Evolutionary conservation across 2,329 filamentous ascomycete species (phyloP).

Genomic region (Esteya vermicola): DNA sequence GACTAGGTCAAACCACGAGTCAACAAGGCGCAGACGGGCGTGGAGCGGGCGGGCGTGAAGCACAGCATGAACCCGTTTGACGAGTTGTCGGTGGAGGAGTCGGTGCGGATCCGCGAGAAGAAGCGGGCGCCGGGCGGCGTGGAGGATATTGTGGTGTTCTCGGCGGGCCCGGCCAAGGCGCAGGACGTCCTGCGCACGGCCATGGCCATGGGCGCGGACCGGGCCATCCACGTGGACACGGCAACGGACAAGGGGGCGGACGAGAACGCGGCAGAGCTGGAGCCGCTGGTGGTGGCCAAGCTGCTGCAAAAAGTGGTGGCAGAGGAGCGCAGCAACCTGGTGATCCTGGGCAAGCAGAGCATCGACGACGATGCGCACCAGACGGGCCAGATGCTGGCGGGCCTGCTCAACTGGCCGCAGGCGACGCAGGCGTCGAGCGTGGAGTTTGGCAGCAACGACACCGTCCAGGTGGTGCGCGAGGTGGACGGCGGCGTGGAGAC

Average conservation of each 20-base stretch:
- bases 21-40: slow-evolving; percentile 64
- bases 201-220: slow-evolving; percentile 97
- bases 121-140: slow-evolving; percentile 59
- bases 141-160: slow-evolving; percentile 82
- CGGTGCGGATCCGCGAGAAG: slow-evolving; percentile 85
- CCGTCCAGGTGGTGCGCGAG: slow-evolving; percentile 70
- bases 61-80: slow-evolving; percentile 99
- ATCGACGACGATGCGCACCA: slow-evolving; percentile 94
- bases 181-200: slow-evolving; percentile 84
- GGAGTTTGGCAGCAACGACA: slow-evolving; percentile 55
- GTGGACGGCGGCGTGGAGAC: slow-evolving; percentile 95
- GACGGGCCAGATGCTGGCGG: slow-evolving; percentile 97
- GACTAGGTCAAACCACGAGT: slow-evolving; percentile 59
- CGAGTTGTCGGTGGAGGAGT: slow-evolving; percentile 94
- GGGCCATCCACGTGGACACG: slow-evolving; percentile 73
- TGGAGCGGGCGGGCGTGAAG: slow-evolving; percentile 88
- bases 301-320: slow-evolving; percentile 67
- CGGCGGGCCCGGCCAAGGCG: slow-evolving; percentile 75
- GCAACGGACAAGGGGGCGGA: slow-evolving; percentile 45
- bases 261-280: slow-evolving; percentile 61
- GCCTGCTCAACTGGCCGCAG: slow-evolving; percentile 81
- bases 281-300: slow-evolving; percentile 89
- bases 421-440: slow-evolving; percentile 87
- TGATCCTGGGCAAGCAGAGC: slow-evolving; percentile 92
- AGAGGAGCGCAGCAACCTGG: slow-evolving; percentile 76